Base-by-base conservation (phyloP, 164 flowering plant genomes). In the Saururus chinensis region DNA sequence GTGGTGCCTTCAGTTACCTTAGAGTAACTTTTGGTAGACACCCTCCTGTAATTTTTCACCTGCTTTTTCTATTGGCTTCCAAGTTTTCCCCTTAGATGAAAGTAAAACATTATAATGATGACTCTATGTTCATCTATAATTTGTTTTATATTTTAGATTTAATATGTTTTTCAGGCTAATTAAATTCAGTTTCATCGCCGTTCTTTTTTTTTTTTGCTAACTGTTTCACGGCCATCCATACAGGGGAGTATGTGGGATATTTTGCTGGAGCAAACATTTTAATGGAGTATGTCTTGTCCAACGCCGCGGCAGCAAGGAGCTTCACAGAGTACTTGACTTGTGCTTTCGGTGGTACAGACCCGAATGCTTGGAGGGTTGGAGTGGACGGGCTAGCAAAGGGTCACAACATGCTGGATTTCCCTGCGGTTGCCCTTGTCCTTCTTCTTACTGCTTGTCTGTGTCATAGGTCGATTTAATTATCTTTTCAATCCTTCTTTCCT, bases 1-100 rank as follows among this genome's bases (percentile, higher is more conserved):
- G 98, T 7, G 98, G 98, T 10, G 96, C 98, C 60, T 92, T 92
- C 67, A 92, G 98, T 65, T 92, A 86, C 64, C 76, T 89, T 6
- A 78, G 98, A 70, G 73, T 87, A 9, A 92, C 98, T 51, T 89
- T 92, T 66, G 98, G 97, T 89, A 75, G 63, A 59, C 5, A 37
- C 3, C 19, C 24, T 57, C 22, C 19, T n/a, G 30, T 21, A n/a
- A n/a, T n/a, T n/a, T n/a, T n/a, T n/a, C n/a, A n/a, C n/a, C n/a
- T 57, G 21, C 26, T 10, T 20, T 40, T 9, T 24, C 11, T 30
- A 9, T 42, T 48, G 21, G 19, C 23, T 53, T 53, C 9, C 16
- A 54, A 12, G 26, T 54, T 20, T 56, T 53, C 40, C 24, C 6
- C 10, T 59, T 22, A 61, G 35, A 14, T 10, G 41, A 5, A 14